Base-by-base conservation (phyloP, 2,329 filamentous ascomycete species). In the Colletotrichum echinochloae region DNA sequence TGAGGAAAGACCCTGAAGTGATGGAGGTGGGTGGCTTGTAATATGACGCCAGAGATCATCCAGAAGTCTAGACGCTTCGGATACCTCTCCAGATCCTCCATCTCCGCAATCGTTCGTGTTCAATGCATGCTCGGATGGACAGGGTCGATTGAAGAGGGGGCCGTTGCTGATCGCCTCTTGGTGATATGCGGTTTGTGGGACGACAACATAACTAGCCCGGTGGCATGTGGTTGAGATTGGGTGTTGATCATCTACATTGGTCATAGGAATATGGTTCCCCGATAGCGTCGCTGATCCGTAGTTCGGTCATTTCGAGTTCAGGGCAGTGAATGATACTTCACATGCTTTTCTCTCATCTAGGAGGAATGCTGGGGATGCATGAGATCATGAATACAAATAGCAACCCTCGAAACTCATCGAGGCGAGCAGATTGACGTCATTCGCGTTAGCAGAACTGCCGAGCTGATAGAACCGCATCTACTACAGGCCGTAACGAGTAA, bases 21-120 rank as follows among this genome's bases (percentile, higher is more conserved):
- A 54, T 46, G 37, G 14, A 49, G 12, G 28, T 59, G 35, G 16
- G 48, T 46, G 49, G 35, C 18, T 28, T 54, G 30, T 18, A n/a
- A n/a, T n/a, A 63, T 70, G 68, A 70, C 64, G 64, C 64, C 64
- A 70, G 67, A 5, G 64, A 67, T 70, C 64, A 46, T 52, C 67
- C 57, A 37, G 64, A 39, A 62, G 64, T 49, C 64, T 67, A 49
- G 68, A 46, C 56, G 52, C 14, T 26, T n/a, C 44, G 11, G 20
- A 5, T 28, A 44, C 44, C 30, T 30, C 44, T 26, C 18, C 30
- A 39, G 26, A 11, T 26, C 23, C 30, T n/a, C 16, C 33, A 28
- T 9, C 33, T 28, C 16, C 28, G 23, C 14, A 26, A 18, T 23
- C n/a, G 23, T 54, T 57, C 49, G 56, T 46, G 14, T n/a, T 60